phyloP scores from a whole-genome alignment of 352 stramenopile genomes.

The Globisporangium orthogonon region DNA sequence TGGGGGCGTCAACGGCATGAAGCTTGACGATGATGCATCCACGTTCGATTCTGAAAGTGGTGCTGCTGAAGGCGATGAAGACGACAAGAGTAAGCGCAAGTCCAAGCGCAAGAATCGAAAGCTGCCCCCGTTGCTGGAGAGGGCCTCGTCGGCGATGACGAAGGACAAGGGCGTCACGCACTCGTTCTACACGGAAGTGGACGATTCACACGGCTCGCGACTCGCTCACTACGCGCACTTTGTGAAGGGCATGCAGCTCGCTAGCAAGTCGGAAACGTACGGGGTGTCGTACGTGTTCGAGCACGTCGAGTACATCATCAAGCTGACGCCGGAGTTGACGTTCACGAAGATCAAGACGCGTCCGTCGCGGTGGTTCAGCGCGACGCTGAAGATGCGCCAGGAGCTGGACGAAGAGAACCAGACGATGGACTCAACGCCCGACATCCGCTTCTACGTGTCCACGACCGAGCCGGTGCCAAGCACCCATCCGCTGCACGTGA shows the following conservation, averaged over 20 bases:
- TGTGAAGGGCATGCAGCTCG: slow-evolving; percentile 33
- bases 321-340: slow-evolving; percentile 44
- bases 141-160: slow-evolving; percentile 23
- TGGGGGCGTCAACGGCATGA: background rate
- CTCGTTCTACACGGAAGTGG: slow-evolving; percentile 73
- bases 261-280: slow-evolving; percentile 35
- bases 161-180: slow-evolving; percentile 67
- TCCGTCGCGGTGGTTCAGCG: slow-evolving; percentile 63
- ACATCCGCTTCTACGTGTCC: slow-evolving; percentile 75
- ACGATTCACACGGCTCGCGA: slow-evolving; percentile 21
- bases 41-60: background rate
- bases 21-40: background rate
- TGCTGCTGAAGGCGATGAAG: slow-evolving; percentile 1
- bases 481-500: slow-evolving; percentile 35
- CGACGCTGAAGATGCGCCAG: slow-evolving; percentile 79
- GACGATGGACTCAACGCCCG: slow-evolving; percentile 60
- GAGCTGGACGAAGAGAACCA: slow-evolving; percentile 55
- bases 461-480: slow-evolving; percentile 49
- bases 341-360: slow-evolving; percentile 56
- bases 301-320: slow-evolving; percentile 58
- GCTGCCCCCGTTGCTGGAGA: slow-evolving; percentile 25
- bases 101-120: background rate
- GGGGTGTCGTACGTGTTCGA: slow-evolving; percentile 60
- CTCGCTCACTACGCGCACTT: slow-evolving; percentile 36
- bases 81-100: slow-evolving; percentile 2